Evolutionary conservation across 441 rosid species (phyloP), one percentile per base, ranked within the genome.

Genomic region (Euphorbia corollata): DNA sequence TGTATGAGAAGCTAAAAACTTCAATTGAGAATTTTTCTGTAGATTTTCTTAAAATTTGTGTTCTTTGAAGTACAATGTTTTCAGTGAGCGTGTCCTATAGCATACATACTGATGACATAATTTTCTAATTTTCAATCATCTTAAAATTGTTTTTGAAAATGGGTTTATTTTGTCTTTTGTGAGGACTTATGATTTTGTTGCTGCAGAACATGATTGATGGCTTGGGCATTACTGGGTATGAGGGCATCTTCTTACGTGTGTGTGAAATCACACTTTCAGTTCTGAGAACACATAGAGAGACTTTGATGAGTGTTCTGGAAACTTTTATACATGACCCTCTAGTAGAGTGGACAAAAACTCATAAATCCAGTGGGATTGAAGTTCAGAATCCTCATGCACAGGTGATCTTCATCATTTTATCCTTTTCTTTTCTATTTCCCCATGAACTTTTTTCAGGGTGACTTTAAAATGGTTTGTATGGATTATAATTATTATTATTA

Each of bases 371-470:
- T 70, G 97, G 90, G 45, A 90, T 86, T 23, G 99, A 95, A 85
- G 99, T 92, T 80, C 96, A 95, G 82, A 95, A 95, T 65, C 99
- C 98, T 43, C 98, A 88, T 77, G 99, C 97, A 53, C 96, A 92
- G 96, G 99, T 95, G 71, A 71, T 70, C 64, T 73, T 69, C 75
- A 51, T 27, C 57, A 32, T 66, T 78, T 13, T 23, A 57, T 48
- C 24, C n/a, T 36, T 41, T 7, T 53, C 12, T 53, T 47, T 47
- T 16, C 18, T 16, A 15, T 16, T 12, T 12, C 53, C 8, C 9
- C 18, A 47, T 47, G 53, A 47, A 47, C 5, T 47, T 13, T 3
- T 15, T 47, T 13, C 16, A 12, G n/a, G 16, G 18, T 47, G 13
- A 1, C 19, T 13, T 6, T 13, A 47, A 45, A 45, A 47, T 15